A percentile compares a stretch with the other conserved stretches of the same genome.
Evolutionary conservation across 2,329 filamentous ascomycete species (phyloP).

Genomic region (Diaporthe sp.): DNA sequence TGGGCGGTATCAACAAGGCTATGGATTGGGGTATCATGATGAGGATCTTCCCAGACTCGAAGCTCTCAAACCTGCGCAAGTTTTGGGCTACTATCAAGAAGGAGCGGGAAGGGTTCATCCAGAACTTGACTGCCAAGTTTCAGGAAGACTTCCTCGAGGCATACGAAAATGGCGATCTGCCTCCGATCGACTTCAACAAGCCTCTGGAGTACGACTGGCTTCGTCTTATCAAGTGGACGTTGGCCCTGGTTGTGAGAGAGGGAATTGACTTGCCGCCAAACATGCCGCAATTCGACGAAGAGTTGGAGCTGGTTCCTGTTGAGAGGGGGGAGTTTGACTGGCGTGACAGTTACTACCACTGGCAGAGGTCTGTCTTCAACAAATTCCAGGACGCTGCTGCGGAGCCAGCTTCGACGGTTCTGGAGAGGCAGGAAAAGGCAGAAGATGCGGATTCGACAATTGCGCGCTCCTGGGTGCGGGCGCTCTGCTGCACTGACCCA

Average conservation of each 20-base stretch:
- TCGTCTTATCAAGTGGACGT: constrained; percentile 75
- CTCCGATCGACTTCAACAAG: constrained; percentile 74
- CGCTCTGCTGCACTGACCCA: constrained; percentile 68
- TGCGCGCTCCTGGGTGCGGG: constrained; percentile 72
- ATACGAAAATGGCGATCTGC: constrained; percentile 74
- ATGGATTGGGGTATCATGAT: constrained; percentile 74
- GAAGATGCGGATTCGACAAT: constrained; percentile 49
- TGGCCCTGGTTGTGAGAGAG: constrained; percentile 63
- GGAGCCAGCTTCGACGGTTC: constrained; percentile 58
- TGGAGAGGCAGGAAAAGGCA: constrained; percentile 43
- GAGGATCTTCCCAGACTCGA: constrained; percentile 68
- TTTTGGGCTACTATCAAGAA: constrained; percentile 69
- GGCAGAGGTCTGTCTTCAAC: constrained; percentile 67
- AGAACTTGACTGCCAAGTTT: constrained; percentile 73
- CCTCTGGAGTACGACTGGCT: constrained; percentile 78
- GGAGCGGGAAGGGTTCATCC: constrained; percentile 66
- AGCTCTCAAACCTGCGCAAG: constrained; percentile 64
- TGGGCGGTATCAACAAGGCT: constrained; percentile 71
- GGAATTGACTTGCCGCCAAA: constrained; percentile 64
- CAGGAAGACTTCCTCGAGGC: constrained; percentile 75
- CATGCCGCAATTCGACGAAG: constrained; percentile 55
- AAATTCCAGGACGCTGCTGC: constrained; percentile 69
- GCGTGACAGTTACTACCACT: constrained; percentile 71
- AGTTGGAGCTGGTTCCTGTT: constrained; percentile 51
- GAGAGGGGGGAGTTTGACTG: constrained; percentile 59